Base-by-base conservation (phyloP, 176 grass and related monocot genomes). In the Rhynchospora breviuscula region DNA sequence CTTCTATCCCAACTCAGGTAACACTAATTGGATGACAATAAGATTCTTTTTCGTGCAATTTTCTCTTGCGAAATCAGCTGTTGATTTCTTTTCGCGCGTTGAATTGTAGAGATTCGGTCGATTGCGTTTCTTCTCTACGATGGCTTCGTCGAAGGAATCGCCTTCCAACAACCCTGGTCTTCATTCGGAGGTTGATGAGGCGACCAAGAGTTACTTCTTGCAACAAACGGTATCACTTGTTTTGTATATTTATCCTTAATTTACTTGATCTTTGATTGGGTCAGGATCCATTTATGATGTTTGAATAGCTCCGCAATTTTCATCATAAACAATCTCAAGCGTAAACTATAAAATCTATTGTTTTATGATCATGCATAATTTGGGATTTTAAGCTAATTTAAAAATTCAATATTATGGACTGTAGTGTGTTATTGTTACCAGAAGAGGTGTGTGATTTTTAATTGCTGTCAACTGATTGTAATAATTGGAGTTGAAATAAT, bases 121-220 rank as follows among this genome's bases (percentile, higher is more conserved):
- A 74, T 58, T 82, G 70, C 84, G 89, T 35, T 67, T 86, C 56
- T 93, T 94, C 88, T 90, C 92, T 43, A 78, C 89, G 22, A 84
- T 88, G n/a, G 94, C 89, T 21, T 87, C 84, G 25, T 71, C 89
- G 7, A 95, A 98, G 84, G 92, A 98, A 84, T 87, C 91, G 7
- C 86, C 89, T 11, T 29, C 79, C 11, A 98, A 89, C 61, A 98
- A 98, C 82, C 92, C 89, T 12, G 92, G 95, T 4, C 89, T 98
- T 6, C 87, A 93, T 4, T 59, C 87, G 5, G 82, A 91, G 67
- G 79, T 84, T 22, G 92, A 98, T 33, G 87, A 90, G 10, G 90
- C 95, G 7, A 98, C 95, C 58, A 95, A 93, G 48, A 89, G 95
- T 49, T 98, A 98, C 87, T 89, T 98, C 89, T 76, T 98, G 92